Conservation (phyloP, 2,329 filamentous ascomycete genomes). For the Ceratocystis smalleyi region DNA sequence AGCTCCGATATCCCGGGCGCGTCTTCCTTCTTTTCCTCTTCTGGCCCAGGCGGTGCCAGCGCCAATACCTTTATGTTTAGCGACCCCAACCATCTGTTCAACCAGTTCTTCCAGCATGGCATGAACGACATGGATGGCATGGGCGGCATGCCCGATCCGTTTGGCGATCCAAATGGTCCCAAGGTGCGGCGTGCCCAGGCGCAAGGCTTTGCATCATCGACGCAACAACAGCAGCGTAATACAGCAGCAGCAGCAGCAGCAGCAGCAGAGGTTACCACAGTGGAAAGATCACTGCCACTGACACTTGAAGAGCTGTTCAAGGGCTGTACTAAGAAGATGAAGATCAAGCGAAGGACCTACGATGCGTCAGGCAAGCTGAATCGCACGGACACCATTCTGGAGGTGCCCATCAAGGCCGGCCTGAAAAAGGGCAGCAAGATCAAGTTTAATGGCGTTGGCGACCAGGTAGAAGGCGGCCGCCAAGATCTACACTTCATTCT, state of each 20-base stretch:
- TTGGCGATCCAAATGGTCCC: neutral
- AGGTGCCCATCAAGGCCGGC: slow-evolving; percentile 89
- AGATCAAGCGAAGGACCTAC: slow-evolving; percentile 94
- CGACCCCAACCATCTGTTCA: slow-evolving; percentile 70
- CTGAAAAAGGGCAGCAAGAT: slow-evolving; percentile 96
- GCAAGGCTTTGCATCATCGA: neutral
- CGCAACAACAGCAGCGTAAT: slow-evolving; percentile 21
- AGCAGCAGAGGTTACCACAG: slow-evolving; percentile 66
- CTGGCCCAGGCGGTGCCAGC: slow-evolving; percentile 18
- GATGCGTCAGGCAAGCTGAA: slow-evolving; percentile 60
- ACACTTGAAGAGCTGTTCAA: slow-evolving; percentile 78
- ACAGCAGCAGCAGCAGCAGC: slow-evolving; percentile 32
- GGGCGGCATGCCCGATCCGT: slow-evolving; percentile 25
- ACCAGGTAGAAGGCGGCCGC: slow-evolving; percentile 88
- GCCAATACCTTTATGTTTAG: slow-evolving; percentile 64
- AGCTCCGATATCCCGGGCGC: slow-evolving; percentile 29
- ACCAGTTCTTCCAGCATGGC: slow-evolving; percentile 54
- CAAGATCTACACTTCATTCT: slow-evolving; percentile 94
- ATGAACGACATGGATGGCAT: slow-evolving; percentile 26
- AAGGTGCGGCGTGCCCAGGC: slow-evolving; percentile 5
- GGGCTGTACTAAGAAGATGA: slow-evolving; percentile 89
- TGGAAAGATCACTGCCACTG: slow-evolving; percentile 69
- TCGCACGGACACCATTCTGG: slow-evolving; percentile 75
- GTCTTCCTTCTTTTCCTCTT: neutral
- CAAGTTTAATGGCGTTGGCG: slow-evolving; percentile 93